A percentile compares a stretch with the other conserved stretches of the same genome.
Conservation (phyloP, 73 alveolate genomes). For the Durusdinium trenchii region DNA sequence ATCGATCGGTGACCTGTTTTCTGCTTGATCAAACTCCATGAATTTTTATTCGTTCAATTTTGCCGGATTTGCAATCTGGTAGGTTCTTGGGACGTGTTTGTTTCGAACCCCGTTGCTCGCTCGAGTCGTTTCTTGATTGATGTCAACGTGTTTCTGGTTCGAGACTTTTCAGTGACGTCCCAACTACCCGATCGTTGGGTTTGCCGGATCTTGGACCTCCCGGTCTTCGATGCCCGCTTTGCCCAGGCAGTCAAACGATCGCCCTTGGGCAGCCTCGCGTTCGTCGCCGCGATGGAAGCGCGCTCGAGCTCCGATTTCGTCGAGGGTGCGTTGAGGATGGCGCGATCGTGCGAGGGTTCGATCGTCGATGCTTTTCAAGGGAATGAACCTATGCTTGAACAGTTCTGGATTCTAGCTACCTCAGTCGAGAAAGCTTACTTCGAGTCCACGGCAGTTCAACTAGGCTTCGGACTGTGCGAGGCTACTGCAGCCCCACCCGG, state of each 20-base stretch:
- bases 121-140: not conserved
- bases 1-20: too few species aligned
- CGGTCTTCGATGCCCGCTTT: not conserved
- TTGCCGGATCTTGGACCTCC: not conserved
- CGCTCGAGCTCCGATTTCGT: not conserved
- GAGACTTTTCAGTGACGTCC: too few species aligned
- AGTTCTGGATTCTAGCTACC: not conserved
- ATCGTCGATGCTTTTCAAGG: not conserved
- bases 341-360: not conserved
- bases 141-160: not conserved
- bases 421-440: not conserved
- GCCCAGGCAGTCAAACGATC: not conserved
- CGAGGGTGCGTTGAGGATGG: not conserved
- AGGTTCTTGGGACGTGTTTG: too few species aligned
- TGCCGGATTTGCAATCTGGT: not conserved
- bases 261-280: not conserved
- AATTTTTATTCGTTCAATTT: not conserved
- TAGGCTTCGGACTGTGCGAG: not conserved
- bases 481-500: not conserved
- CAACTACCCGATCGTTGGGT: not conserved
- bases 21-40: not conserved
- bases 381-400: not conserved
- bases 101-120: not conserved
- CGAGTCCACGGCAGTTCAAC: not conserved
- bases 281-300: not conserved